These are phyloP conservation scores for Rhizoclosmatium sp. DNA, from an alignment of 192 early-diverging fungal genomes.

Conservation along the genomic window DNA sequence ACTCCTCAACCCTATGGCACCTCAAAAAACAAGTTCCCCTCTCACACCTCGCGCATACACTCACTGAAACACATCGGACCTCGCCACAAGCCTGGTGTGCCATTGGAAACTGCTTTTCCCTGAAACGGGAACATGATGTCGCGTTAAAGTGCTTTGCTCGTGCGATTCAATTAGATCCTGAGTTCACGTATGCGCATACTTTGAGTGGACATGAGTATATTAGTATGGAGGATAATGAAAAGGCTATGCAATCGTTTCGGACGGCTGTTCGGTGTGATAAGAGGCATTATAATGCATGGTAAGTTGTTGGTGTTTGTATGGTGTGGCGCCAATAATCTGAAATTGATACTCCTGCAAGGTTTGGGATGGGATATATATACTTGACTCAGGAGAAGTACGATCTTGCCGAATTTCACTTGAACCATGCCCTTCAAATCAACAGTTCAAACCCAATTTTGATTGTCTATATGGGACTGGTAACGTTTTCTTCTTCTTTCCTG, in stretches of 20 bases:
- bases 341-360: conserved; percentile 54
- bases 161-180: conserved; percentile 73
- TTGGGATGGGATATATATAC: conserved; percentile 79
- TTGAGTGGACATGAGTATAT: conserved; percentile 85
- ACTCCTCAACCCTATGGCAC: conserved; percentile 89
- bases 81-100: conserved; percentile 83
- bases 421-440: conserved; percentile 76
- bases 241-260: conserved; percentile 77
- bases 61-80: conserved; percentile 69
- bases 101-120: conserved; percentile 57
- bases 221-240: conserved; percentile 75
- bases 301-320: conserved; percentile 38
- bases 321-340: conserved; percentile 13
- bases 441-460: conserved; percentile 74
- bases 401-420: conserved; percentile 76
- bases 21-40: conserved; percentile 74
- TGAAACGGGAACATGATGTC: conserved; percentile 76
- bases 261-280: conserved; percentile 73
- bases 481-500: background rate
- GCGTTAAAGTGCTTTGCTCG: conserved; percentile 81
- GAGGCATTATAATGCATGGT: conserved; percentile 89
- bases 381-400: conserved; percentile 75
- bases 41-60: conserved; percentile 76
- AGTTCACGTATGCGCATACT: conserved; percentile 83
- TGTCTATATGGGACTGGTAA: conserved; percentile 75